phyloP scores from a whole-genome alignment of 2,329 filamentous ascomycete species.

The Dothidotthia symphoricarpi region DNA sequence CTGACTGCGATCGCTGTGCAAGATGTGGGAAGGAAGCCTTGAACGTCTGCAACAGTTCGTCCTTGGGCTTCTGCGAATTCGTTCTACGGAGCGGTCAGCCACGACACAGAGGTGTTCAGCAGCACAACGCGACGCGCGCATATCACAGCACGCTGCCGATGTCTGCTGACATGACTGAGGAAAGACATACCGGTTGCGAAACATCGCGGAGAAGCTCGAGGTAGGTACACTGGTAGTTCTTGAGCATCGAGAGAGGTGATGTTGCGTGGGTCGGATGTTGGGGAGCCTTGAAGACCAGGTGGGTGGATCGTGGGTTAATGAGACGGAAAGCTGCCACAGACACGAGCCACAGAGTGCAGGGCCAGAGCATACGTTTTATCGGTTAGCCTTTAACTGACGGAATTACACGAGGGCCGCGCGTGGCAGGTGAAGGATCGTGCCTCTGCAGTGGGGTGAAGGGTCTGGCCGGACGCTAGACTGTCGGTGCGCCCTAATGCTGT shows the following conservation, averaged over 20 bases:
- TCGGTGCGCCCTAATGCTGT: constrained; percentile 20
- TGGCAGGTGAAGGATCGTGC: constrained; percentile 21
- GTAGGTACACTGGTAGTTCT: constrained; percentile 21
- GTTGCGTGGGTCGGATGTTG: constrained; percentile 23
- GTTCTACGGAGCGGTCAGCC: constrained; percentile 52
- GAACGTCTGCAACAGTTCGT: constrained; percentile 81
- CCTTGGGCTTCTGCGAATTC: constrained; percentile 80
- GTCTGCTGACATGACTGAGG: constrained; percentile 3
- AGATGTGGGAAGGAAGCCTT: constrained; percentile 79
- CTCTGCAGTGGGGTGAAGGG: constrained; percentile 19
- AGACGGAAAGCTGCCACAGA: constrained; percentile 38
- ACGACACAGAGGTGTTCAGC: constrained; percentile 12
- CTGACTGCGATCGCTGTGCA: constrained; percentile 45
- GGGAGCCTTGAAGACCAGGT: constrained; percentile 14
- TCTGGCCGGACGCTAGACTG: constrained; percentile 21
- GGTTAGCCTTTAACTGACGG: constrained; percentile 18
- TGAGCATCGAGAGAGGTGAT: constrained; percentile 35
- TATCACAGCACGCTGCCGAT: constrained; percentile 15
- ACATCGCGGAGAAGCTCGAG: constrained; percentile 43
- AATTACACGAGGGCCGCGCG: constrained; percentile 24
- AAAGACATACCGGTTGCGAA: constrained; percentile 48
- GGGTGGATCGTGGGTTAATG: constrained; percentile 27
- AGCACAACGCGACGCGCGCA: constrained; percentile 30
- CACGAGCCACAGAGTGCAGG: constrained; percentile 16
- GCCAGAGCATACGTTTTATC: too few relatives aligned